These are phyloP conservation scores for Pseudopithomyces maydicus DNA, from an alignment of 2,329 filamentous ascomycete species.

Conservation along the genomic window DNA sequence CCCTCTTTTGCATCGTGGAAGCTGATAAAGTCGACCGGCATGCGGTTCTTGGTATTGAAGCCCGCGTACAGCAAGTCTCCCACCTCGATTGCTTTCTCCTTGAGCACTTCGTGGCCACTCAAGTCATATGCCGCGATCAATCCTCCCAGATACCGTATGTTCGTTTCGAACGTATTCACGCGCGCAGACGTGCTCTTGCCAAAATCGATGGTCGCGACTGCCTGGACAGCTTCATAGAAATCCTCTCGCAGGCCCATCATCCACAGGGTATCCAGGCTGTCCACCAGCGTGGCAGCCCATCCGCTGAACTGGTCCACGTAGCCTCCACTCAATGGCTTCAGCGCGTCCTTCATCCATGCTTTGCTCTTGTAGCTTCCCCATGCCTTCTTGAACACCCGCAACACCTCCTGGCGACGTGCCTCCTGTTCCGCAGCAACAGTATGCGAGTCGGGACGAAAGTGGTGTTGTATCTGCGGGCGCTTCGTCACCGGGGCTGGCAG, in stretches of 20 bases:
- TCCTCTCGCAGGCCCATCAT: conserved; percentile 81
- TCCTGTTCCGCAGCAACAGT: conserved; percentile 28
- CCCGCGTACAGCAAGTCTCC: conserved; percentile 78
- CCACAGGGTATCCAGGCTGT: conserved; percentile 75
- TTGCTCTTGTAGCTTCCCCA: conserved; percentile 66
- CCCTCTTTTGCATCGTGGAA: conserved; percentile 40
- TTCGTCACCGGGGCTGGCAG: conserved; percentile 31
- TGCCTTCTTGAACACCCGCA: conserved; percentile 36
- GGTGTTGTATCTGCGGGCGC: conserved; percentile 42
- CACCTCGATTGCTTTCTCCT: conserved; percentile 78
- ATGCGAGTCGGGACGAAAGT: conserved; percentile 25
- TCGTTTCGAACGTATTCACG: conserved; percentile 92
- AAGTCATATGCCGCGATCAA: conserved; percentile 86
- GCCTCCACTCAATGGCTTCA: conserved; percentile 61
- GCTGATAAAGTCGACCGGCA: conserved; percentile 69
- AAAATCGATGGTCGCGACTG: conserved; percentile 79
- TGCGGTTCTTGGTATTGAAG: conserved; percentile 90
- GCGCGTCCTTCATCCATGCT: conserved; percentile 69
- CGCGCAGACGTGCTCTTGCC: conserved; percentile 69
- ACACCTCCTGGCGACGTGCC: conserved; percentile 30
- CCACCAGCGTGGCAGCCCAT: conserved; percentile 71
- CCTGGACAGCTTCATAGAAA: conserved; percentile 76
- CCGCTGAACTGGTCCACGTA: conserved; percentile 66
- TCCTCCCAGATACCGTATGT: conserved; percentile 87
- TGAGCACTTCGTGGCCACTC: conserved; percentile 71